Evolutionary conservation across 2,329 filamentous ascomycete species (phyloP).

Genomic region (Pyrenophora seminiperda): DNA sequence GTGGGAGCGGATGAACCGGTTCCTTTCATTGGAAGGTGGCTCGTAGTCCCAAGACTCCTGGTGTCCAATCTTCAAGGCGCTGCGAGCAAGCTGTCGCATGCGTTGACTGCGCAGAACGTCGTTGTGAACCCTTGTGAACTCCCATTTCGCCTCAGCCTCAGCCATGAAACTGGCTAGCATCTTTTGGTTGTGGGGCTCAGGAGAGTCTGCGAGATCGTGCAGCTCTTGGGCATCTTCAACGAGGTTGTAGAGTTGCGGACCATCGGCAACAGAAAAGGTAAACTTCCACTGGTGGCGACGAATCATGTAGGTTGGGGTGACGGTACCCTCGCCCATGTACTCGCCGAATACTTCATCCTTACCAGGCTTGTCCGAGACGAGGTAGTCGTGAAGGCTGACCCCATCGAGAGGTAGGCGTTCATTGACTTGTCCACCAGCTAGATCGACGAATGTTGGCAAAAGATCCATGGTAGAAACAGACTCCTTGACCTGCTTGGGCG

Average conservation of each 20-base stretch:
- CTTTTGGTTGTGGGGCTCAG: constrained; percentile 47
- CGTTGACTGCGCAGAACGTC: constrained; percentile 79
- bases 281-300: constrained; percentile 89
- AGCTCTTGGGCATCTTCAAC: constrained; percentile 75
- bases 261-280: constrained; percentile 81
- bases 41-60: constrained; percentile 82
- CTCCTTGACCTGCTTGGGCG: constrained; percentile 74
- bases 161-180: constrained; percentile 66
- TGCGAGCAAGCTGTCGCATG: constrained; percentile 77
- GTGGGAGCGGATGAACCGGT: constrained; percentile 79
- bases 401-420: constrained; percentile 83
- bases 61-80: constrained; percentile 72
- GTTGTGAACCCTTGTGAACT: constrained; percentile 76
- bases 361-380: constrained; percentile 55
- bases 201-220: constrained; percentile 66
- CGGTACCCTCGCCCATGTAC: constrained; percentile 91
- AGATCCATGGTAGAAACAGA: constrained; percentile 93
- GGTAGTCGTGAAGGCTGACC: constrained; percentile 63
- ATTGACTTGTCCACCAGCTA: constrained; percentile 73
- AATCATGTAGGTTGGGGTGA: constrained; percentile 93
- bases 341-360: constrained; percentile 91
- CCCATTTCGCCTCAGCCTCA: constrained; percentile 78
- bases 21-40: constrained; percentile 70
- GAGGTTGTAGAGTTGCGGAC: constrained; percentile 83
- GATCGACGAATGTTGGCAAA: constrained; percentile 83